Conservation (phyloP, 1,284 basidiomycete genomes). For the Wallemia ichthyophaga region DNA sequence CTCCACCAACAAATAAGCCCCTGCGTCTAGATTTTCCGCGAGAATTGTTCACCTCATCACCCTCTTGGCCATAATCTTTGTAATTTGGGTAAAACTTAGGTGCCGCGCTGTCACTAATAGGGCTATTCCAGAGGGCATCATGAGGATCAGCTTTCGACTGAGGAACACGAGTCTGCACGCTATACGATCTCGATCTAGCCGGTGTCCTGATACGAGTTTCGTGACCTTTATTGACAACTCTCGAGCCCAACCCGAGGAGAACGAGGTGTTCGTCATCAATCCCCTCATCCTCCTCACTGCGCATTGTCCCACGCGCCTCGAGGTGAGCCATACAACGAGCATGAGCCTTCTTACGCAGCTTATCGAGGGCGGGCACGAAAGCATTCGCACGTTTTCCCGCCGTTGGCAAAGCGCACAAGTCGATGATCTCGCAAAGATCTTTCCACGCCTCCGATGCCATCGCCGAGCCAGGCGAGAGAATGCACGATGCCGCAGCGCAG, state of each 20-base stretch:
- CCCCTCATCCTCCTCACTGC: background rate
- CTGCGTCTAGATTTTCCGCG: background rate
- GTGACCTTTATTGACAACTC: background rate
- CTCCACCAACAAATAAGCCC: too few species aligned
- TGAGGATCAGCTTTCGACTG: background rate
- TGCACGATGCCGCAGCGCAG: slow-evolving; percentile 10
- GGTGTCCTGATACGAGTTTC: background rate
- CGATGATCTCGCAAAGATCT: slow-evolving; percentile 9
- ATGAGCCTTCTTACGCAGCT: background rate
- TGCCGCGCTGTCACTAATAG: background rate
- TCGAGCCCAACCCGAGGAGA: background rate
- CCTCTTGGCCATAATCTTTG: background rate
- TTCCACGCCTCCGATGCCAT: slow-evolving; percentile 8
- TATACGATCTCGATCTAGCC: background rate
- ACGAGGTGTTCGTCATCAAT: background rate
- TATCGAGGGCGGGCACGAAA: background rate
- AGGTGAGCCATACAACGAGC: background rate
- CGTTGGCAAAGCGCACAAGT: slow-evolving; percentile 6
- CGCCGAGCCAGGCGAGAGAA: slow-evolving; percentile 8
- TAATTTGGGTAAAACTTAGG: background rate
- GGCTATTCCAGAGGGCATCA: background rate
- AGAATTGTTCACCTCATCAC: background rate
- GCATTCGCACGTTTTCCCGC: background rate
- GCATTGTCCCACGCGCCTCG: background rate
- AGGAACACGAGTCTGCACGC: background rate